Percentiles rank a stretch among this genome's conserved stretches.
These are phyloP conservation scores for Nemania bipapillata DNA, from an alignment of 2,329 filamentous ascomycete genomes.

Conservation along the genomic window DNA sequence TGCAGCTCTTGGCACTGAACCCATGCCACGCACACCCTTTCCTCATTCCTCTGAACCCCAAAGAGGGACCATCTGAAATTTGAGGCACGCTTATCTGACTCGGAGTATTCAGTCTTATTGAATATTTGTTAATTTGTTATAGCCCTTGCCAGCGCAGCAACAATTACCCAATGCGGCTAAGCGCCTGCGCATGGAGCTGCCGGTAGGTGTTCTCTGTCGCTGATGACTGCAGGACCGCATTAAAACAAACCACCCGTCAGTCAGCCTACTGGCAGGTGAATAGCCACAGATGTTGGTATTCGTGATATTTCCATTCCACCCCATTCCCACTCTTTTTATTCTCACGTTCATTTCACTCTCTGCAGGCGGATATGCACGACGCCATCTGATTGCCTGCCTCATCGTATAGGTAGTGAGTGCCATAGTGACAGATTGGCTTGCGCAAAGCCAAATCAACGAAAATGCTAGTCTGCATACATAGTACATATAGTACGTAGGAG, in stretches of 20 bases:
- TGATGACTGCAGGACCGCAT: constrained; percentile 22
- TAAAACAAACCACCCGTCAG: neutral
- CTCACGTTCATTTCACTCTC: neutral
- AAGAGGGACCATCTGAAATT: constrained; percentile 44
- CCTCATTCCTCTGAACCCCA: constrained; percentile 37
- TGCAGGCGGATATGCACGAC: neutral
- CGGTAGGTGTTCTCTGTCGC: neutral
- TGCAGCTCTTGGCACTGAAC: constrained; percentile 46
- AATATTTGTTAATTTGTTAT: constrained; percentile 37
- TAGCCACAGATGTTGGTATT: neutral
- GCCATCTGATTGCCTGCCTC: neutral
- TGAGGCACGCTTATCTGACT: constrained; percentile 50
- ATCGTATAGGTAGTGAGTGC: too few species aligned
- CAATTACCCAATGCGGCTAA: constrained; percentile 47
- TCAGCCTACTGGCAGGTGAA: neutral
- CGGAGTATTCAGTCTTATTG: constrained; percentile 50
- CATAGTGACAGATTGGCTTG: neutral
- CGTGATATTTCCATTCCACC: neutral
- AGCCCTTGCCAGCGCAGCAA: constrained; percentile 44
- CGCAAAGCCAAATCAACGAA: neutral
- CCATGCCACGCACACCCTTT: constrained; percentile 42
- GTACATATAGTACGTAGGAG: neutral
- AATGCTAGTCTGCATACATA: neutral
- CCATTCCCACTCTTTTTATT: neutral
- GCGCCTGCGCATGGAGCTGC: constrained; percentile 19